A percentile compares a stretch with the other conserved stretches of the same genome.
Evolutionary conservation across 1,284 basidiomycete genomes (phyloP).

Genomic region (Moesziomyces aphidis): DNA sequence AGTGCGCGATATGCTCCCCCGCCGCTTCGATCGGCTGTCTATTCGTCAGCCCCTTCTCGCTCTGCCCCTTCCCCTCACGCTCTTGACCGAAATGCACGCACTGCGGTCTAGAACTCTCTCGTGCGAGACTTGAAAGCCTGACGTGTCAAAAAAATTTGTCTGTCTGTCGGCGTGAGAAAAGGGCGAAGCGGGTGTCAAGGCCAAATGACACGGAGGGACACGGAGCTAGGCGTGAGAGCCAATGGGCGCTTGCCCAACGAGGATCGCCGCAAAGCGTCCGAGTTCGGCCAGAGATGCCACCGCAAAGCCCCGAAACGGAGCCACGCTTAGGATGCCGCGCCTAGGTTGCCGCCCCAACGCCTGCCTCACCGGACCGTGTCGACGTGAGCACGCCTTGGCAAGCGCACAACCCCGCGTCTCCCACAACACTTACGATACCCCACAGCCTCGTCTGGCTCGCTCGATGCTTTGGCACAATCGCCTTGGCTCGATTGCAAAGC

Average conservation of each 20-base stretch:
- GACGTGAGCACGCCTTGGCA: neutral
- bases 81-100: too few species aligned
- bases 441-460: neutral
- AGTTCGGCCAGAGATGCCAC: constrained; percentile 16
- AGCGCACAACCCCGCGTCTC: too few species aligned
- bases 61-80: too few species aligned
- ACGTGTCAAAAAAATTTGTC: neutral
- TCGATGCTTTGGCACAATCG: neutral
- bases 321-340: neutral
- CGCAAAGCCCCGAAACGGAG: constrained; percentile 18
- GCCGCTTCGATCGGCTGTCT: too few species aligned
- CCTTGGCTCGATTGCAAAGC: constrained; percentile 6
- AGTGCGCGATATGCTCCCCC: neutral
- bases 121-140: constrained; percentile 2
- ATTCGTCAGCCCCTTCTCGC: neutral
- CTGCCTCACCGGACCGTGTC: constrained; percentile 8
- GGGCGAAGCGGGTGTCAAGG: too few species aligned
- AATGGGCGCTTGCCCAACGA: neutral
- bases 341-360: neutral
- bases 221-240: too few species aligned
- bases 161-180: neutral
- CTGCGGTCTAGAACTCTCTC: neutral
- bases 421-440: too few species aligned
- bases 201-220: too few species aligned
- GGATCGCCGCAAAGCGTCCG: constrained; percentile 24